Evolutionary conservation across 208 protist species (phyloP), one percentile per base, ranked within the genome.

Genomic region (Acanthamoeba triangularis): DNA sequence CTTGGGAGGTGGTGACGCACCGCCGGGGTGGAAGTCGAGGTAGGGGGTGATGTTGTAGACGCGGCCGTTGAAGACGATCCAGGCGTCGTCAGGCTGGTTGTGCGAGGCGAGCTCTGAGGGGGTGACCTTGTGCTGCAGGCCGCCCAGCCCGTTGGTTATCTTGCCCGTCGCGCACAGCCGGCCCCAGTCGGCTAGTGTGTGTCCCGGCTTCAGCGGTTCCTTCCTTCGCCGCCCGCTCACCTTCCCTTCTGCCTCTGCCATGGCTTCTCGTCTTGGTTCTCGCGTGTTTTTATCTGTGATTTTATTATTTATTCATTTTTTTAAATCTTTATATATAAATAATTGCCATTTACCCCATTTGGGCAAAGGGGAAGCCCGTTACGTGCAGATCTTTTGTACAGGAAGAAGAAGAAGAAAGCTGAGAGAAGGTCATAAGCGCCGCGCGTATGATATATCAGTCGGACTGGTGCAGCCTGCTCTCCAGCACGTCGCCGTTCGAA

Each of bases 41-140:
- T 90, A 90, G 49, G 47, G 52, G n/a, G 82, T 90, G 56, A 90
- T 65, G 82, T 90, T 67, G 56, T 90, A 90, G 33, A 90, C 82
- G 14, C 49, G n/a, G 82, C 82, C 82, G 56, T 90, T 90, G 52
- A 90, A 41, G 3, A 90, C 82, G 30, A 67, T 65, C 82, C 82
- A 90, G 10, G 82, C 82, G 44, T 90, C 82, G 33, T 90, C 35
- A 4, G 47, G 52, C n/a, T 90, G 1, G 47, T 90, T 90, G 33
- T 90, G 82, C 49, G 28, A 30, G 13, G 52, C 56, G 30, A 90
- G 82, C 52, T 90, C 82, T 3, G 33, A 52, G 6, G 82, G 82
- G 18, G 82, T 90, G n/a, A 90, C 56, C 49, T 90, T 90, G n/a
- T 49, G 47, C 54, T 69, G 84, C 35, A 56, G 47, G 30, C 84